Evolutionary conservation across 306 rosid genomes (phyloP).

Genomic region (Oxytropis ochrocephala): DNA sequence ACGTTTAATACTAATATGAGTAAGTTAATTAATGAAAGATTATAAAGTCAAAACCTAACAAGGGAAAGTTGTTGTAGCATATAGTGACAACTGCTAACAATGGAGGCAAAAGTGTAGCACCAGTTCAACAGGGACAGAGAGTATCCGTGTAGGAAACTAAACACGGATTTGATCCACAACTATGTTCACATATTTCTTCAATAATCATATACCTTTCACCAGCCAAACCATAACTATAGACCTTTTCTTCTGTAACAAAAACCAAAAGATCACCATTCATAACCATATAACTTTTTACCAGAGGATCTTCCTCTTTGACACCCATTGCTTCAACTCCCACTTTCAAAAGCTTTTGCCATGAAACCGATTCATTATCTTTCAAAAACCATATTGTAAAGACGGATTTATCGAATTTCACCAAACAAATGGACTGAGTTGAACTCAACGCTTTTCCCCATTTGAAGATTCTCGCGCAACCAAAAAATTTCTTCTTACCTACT

Average conservation of each 20-base stretch:
- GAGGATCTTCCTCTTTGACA: not conserved
- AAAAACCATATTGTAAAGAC: slow-evolving; percentile 11
- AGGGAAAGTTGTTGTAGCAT: too few relatives aligned
- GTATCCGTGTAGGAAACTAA: not conserved
- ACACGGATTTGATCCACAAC: not conserved
- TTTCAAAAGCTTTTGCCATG: not conserved
- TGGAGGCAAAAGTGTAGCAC: not conserved
- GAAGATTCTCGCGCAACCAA: not conserved
- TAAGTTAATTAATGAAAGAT: too few relatives aligned
- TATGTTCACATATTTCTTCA: slow-evolving; percentile 6
- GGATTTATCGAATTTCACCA: slow-evolving; percentile 2
- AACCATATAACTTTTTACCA: not conserved
- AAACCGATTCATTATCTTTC: not conserved
- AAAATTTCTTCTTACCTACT: too few relatives aligned
- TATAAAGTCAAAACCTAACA: too few relatives aligned
- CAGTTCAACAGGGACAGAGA: not conserved
- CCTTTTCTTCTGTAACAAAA: not conserved
- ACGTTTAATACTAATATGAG: too few relatives aligned
- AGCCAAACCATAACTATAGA: slow-evolving; percentile 10
- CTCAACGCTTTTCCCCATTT: not conserved
- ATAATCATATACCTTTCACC: not conserved
- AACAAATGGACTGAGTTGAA: not conserved
- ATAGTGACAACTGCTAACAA: not conserved
- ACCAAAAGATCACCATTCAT: not conserved
- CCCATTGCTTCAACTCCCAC: slow-evolving; percentile 8